phyloP scores from a whole-genome alignment of 2,329 filamentous ascomycete species.

The Colletotrichum brevisporum region DNA sequence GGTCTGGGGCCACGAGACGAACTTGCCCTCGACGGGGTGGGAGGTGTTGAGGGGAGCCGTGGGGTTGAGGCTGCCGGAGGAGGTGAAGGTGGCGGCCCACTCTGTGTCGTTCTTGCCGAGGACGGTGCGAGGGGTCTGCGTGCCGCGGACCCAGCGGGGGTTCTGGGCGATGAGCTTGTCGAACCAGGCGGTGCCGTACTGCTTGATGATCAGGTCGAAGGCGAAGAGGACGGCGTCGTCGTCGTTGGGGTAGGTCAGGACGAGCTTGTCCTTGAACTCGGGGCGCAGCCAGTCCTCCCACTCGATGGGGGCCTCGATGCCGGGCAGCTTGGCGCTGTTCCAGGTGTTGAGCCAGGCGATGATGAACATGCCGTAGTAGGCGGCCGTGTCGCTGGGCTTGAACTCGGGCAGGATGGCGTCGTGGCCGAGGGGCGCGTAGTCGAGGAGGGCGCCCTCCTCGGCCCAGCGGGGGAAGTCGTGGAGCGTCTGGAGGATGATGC shows the following conservation, averaged over 20 bases:
- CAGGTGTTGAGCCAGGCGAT: conserved; percentile 55
- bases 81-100: conserved; percentile 53
- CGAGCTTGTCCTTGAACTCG: conserved; percentile 67
- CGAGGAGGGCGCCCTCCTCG: conserved; percentile 59
- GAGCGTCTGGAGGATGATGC: conserved; percentile 63
- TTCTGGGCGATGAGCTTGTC: conserved; percentile 63
- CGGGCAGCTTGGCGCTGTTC: conserved; percentile 52
- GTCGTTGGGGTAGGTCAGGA: conserved; percentile 70
- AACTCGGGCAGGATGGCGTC: conserved; percentile 57
- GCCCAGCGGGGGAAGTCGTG: conserved; percentile 68
- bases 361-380: conserved; percentile 58
- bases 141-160: conserved; percentile 67
- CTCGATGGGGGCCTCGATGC: conserved; percentile 51
- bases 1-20: conserved; percentile 63
- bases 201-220: conserved; percentile 60
- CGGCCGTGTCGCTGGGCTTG: conserved; percentile 57
- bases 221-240: conserved; percentile 69
- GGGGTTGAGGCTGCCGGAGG: conserved; percentile 41
- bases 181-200: conserved; percentile 62
- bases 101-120: conserved; percentile 48
- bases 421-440: conserved; percentile 64
- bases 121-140: conserved; percentile 57
- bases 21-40: conserved; percentile 55
- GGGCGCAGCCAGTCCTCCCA: conserved; percentile 62
- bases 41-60: conserved; percentile 44